These are phyloP conservation scores for Gossypium herbaceum DNA, from an alignment of 345 rosid genomes.

Conservation along the genomic window DNA sequence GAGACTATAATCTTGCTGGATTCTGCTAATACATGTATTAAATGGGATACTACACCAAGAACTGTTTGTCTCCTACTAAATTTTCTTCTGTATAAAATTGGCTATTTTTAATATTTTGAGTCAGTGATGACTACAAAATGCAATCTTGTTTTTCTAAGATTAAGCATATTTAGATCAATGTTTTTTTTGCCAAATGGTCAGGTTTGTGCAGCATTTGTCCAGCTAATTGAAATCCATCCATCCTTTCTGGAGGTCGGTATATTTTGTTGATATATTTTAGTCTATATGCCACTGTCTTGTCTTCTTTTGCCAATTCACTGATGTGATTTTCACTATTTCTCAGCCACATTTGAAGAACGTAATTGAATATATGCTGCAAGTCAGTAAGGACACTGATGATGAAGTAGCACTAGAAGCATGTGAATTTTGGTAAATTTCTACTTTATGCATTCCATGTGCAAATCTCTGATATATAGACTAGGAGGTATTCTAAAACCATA, in stretches of 20 bases:
- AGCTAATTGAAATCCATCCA: slow-evolving; percentile 75
- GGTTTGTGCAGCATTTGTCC: slow-evolving; percentile 97
- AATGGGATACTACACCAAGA: neutral
- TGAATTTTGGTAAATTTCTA: slow-evolving; percentile 77
- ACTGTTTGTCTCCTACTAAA: neutral
- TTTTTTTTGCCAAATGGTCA: slow-evolving; percentile 26
- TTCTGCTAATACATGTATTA: neutral
- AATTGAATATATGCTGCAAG: slow-evolving; percentile 86
- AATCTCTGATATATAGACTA: slow-evolving; percentile 1
- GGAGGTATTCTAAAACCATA: neutral
- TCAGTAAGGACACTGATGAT: slow-evolving; percentile 81
- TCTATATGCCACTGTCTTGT: neutral
- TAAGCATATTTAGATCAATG: neutral
- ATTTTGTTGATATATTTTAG: slow-evolving; percentile 16
- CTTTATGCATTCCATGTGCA: slow-evolving; percentile 12
- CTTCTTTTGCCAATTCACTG: neutral
- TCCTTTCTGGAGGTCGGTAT: slow-evolving; percentile 65
- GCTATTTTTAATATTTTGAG: neutral
- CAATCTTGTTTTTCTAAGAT: neutral
- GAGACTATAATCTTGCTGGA: neutral
- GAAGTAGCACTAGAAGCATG: slow-evolving; percentile 98
- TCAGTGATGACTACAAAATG: neutral
- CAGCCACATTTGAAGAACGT: slow-evolving; percentile 86
- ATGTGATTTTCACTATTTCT: slow-evolving; percentile 17
- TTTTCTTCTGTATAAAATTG: neutral